These are phyloP conservation scores for Parietaria judaica DNA, from an alignment of 306 rosid species.

Conservation along the genomic window DNA sequence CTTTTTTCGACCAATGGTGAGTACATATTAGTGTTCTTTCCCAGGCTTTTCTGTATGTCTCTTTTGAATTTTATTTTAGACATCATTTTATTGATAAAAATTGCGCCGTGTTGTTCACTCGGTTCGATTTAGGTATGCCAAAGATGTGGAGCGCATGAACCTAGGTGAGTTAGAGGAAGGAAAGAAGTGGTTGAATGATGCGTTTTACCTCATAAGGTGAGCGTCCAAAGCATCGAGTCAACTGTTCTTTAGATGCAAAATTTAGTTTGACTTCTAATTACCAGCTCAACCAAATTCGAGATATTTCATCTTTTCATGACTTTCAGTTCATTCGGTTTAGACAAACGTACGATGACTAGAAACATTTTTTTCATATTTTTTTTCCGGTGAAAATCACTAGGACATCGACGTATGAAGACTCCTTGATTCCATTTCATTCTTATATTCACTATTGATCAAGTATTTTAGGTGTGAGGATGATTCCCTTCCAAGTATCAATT, in stretches of 20 bases:
- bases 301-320: no score
- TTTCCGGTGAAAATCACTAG: no score
- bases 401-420: neutral
- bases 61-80: slow-evolving; percentile 8
- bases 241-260: slow-evolving; percentile 1
- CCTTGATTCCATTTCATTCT: neutral
- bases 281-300: no score
- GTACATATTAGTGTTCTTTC: slow-evolving; percentile 4
- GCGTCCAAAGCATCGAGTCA: slow-evolving; percentile 8
- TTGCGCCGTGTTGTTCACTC: slow-evolving; percentile 20
- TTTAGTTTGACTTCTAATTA: no score
- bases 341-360: no score
- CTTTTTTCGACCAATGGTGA: slow-evolving; percentile 72
- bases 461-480: slow-evolving; percentile 76
- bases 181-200: slow-evolving; percentile 67
- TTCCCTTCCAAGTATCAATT: slow-evolving; percentile 65
- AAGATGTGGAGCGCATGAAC: slow-evolving; percentile 53
- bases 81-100: slow-evolving; percentile 10
- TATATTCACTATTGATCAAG: slow-evolving; percentile 10
- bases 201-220: slow-evolving; percentile 79
- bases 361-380: no score
- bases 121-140: slow-evolving; percentile 46
- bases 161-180: slow-evolving; percentile 64
- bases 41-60: neutral
- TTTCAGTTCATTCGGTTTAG: no score